Percentiles rank a stretch among this genome's conserved stretches.
Evolutionary conservation across 148 eudicot genomes (phyloP).

Genomic region (Camellia granthamiana): DNA sequence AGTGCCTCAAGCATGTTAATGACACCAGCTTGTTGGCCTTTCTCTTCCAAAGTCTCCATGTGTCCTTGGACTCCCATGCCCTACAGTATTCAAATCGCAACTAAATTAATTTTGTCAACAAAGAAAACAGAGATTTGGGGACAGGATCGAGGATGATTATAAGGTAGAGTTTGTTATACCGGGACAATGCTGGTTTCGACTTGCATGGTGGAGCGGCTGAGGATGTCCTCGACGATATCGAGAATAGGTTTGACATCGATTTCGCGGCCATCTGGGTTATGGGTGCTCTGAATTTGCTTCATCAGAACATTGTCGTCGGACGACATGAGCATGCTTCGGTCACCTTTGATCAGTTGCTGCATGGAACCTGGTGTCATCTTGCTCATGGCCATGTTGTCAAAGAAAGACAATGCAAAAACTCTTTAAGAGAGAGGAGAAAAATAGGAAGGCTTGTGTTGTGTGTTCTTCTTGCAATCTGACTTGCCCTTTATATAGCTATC

Average conservation of each 20-base stretch:
- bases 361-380: conserved; percentile 13
- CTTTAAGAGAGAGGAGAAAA: too few relatives aligned
- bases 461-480: conserved; percentile 11
- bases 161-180: neutral
- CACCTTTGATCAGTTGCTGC: conserved; percentile 24
- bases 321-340: conserved; percentile 18
- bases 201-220: conserved; percentile 17
- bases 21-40: conserved; percentile 9
- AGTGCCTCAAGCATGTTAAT: conserved; percentile 28
- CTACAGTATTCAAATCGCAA: conserved; percentile 12
- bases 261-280: conserved; percentile 30
- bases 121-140: neutral
- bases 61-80: conserved; percentile 5
- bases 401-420: neutral
- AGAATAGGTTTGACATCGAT: conserved; percentile 27
- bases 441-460: neutral
- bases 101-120: neutral
- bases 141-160: neutral
- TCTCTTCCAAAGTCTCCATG: conserved; percentile 20
- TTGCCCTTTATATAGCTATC: conserved; percentile 8
- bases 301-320: conserved; percentile 27
- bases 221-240: conserved; percentile 30
- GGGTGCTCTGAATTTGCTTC: conserved; percentile 29
- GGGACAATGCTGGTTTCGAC: neutral
- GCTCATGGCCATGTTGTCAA: neutral